phyloP scores from a whole-genome alignment of 257 asterid genomes.

The Knoxia roxburghii region DNA sequence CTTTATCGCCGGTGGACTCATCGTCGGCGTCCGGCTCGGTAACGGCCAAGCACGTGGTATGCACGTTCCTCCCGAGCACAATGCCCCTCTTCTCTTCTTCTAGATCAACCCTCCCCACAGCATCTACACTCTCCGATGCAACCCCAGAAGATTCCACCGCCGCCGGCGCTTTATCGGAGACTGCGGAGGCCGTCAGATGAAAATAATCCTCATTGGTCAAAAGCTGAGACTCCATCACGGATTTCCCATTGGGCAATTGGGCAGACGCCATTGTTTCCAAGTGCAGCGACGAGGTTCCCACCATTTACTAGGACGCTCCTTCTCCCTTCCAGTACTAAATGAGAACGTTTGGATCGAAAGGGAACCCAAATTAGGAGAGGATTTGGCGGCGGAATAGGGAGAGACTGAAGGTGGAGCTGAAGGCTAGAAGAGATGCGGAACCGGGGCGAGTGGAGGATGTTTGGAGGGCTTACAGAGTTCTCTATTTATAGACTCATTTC shows the following conservation, averaged over 20 bases:
- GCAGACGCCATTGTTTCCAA: slow-evolving; percentile 28
- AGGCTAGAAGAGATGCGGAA: not conserved
- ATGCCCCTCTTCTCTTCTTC: slow-evolving; percentile 48
- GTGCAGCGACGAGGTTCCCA: slow-evolving; percentile 31
- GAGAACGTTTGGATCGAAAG: not conserved
- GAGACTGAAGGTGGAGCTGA: not conserved
- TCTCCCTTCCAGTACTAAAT: not conserved
- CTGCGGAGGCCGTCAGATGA: slow-evolving; percentile 45
- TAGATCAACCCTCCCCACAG: not conserved
- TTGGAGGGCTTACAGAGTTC: not conserved
- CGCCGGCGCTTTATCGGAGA: slow-evolving; percentile 50
- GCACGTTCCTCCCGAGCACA: slow-evolving; percentile 78
- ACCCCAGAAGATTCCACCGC: slow-evolving; percentile 27
- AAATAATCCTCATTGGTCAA: slow-evolving; percentile 22
- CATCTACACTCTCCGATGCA: not conserved
- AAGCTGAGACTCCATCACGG: slow-evolving; percentile 12
- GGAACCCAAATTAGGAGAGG: not conserved
- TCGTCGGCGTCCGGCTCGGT: slow-evolving; percentile 96
- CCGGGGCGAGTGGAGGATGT: not conserved
- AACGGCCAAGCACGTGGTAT: slow-evolving; percentile 68
- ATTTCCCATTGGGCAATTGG: slow-evolving; percentile 29
- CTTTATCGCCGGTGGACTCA: slow-evolving; percentile 93
- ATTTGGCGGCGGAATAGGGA: slow-evolving; percentile 6
- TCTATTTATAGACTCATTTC: not conserved
- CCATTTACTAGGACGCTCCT: slow-evolving; percentile 23